Evolutionary conservation across 1,284 basidiomycete genomes (phyloP), one percentile per base, ranked within the genome.

Genomic region (Cutaneotrichosporon sp.): DNA sequence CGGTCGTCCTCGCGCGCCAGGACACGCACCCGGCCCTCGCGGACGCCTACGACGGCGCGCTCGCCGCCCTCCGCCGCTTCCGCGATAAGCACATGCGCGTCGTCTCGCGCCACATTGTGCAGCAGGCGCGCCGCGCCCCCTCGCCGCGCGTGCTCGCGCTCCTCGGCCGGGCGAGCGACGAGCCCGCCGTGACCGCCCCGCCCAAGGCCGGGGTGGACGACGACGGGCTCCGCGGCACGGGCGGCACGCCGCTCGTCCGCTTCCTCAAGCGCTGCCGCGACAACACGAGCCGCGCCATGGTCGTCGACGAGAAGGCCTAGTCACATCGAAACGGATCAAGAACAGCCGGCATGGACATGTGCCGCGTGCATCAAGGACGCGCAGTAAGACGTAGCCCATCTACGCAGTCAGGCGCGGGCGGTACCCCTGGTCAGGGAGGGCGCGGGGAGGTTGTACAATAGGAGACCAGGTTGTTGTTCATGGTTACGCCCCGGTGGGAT

Each of bases 51-150:
- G 91, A 97, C 71, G 74, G 70, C 4, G 87, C 89, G 0, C 84
- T 97, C 8, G 77, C 78, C 9, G 84, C 90, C 4, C 82, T 97
- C 59, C 92, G 91, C 79, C 80, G 83, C 54, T 89, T 97, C 74
- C 84, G 94, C 54, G 90, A 95, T 71, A 87, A 87, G 51, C 95
- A 97, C 78, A 89, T 97, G 81, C 85, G 87, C 57, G 89, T 97
- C 60, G 92, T 90, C 24, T 85, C 90, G 29, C 72, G 91, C 54
- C 95, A 95, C 78, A 93, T 95, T 67, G 80, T 94, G 31, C 87
- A 87, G 22, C 92, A 73, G 81, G 82, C 65, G 78, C 87, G 79
- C 46, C 66, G 75, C 47, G 58, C 67, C 46, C 75, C 78, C 0
- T 71, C 73, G 11, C 65, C 66, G 5, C 66, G 74, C 55, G 69